Evolutionary conservation across 805 yeast genomes (phyloP), one percentile per base, ranked within the genome.

Genomic region (Pichia exigua): DNA sequence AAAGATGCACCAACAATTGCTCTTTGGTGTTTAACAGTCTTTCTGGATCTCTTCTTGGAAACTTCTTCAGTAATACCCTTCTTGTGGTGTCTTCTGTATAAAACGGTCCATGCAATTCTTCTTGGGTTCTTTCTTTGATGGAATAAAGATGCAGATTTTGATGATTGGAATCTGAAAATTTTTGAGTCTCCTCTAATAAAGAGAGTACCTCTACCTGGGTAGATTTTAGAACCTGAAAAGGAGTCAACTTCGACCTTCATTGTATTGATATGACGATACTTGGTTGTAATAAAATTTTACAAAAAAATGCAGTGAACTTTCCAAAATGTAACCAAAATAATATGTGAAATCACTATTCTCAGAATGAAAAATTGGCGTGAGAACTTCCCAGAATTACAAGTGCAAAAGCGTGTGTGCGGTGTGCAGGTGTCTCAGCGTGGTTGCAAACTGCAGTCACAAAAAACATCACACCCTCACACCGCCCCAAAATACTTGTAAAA

Each of bases 71-170:
- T 84, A 74, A 92, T 83, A 82, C 99, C 99, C 82, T 94, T 94
- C 87, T 89, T 90, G 95, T 94, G 98, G 81, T 92, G 97, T 81
- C 96, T 88, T 85, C 99, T 92, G 92, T 81, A 94, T 70, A 94
- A 83, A 71, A 92, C 97, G 65, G 99, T 94, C 99, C 99, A 94
- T 62, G 98, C 84, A 74, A 94, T 84, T 85, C 97, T 87, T 85
- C 99, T 91, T 81, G 99, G 99, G 91, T 94, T 94, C 95, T 94
- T 94, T 86, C 97, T 90, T 83, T 94, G 99, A 73, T 85, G 83
- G 94, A 94, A 94, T 72, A 94, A 85, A 73, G 98, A 90, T 70
- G 96, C 92, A 73, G 95, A 83, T 81, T 94, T 94, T 67, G 97
- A 87, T 76, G 87, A 83, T 77, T 87, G 95, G 94, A 94, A 94